Conservation (phyloP, 129 eudicot species). For the Sambucus nigra region DNA sequence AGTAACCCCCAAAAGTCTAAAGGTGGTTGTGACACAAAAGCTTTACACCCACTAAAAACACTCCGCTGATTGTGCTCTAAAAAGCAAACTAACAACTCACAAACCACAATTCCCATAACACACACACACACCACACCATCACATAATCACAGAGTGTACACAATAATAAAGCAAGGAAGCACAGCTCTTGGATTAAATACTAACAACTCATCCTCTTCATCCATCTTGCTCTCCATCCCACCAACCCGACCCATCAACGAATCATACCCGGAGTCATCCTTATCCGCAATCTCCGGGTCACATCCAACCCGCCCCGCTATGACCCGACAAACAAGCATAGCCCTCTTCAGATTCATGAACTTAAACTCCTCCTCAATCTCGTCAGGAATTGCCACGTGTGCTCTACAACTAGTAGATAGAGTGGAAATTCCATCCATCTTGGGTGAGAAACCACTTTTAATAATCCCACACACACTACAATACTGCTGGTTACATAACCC, state of each 20-base stretch:
- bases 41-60: too few species aligned
- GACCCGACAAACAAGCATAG: conserved; percentile 40
- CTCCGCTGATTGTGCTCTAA: too few species aligned
- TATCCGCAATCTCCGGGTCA: conserved; percentile 24
- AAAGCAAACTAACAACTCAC: neutral
- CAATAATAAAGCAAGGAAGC: conserved; percentile 40
- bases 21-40: too few species aligned
- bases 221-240: conserved; percentile 12
- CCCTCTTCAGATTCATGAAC: conserved; percentile 40
- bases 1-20: too few species aligned
- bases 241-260: conserved; percentile 29
- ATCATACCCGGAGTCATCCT: conserved; percentile 33
- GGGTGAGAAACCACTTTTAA: conserved; percentile 32
- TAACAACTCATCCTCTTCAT: conserved; percentile 34
- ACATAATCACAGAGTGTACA: conserved; percentile 21
- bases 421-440: conserved; percentile 43
- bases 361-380: conserved; percentile 34
- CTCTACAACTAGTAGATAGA: conserved; percentile 32
- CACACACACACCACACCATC: neutral
- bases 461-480: conserved; percentile 40
- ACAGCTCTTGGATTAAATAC: conserved; percentile 47
- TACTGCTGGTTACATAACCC: conserved; percentile 22
- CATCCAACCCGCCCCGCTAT: conserved; percentile 43
- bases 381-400: conserved; percentile 35
- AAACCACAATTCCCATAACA: neutral